Evolutionary conservation across 2,329 filamentous ascomycete species (phyloP), one percentile per base, ranked within the genome.

Genomic region (Paraphaeosphaeria minitans): DNA sequence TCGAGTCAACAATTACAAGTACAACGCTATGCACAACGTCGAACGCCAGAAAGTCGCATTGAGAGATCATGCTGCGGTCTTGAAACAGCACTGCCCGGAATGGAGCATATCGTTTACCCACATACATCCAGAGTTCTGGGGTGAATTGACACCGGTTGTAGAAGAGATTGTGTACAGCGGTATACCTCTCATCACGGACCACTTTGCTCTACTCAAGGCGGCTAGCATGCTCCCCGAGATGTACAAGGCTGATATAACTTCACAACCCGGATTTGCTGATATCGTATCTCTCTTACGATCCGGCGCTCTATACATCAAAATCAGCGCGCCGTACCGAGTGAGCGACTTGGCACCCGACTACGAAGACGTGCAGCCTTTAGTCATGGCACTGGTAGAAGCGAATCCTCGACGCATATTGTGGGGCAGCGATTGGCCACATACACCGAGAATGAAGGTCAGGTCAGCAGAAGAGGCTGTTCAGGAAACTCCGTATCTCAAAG

Each of bases 381-480:
- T 77, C 0, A 53, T 67, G 10, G 72, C 69, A 0, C 63, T 76
- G 37, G 63, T 78, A 1, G 62, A 74, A 47, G 72, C 71, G 4
- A 77, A 78, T 48, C 71, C 72, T 10, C 53, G 62, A 21, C 68
- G 64, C 4, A 56, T 78, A 10, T 35, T 78, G 1, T 79, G 75
- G 75, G 76, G 77, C 2, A 79, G 76, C 59, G 77, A 79, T 46
- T 79, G 71, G 72, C 75, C 76, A 1, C 76, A 78, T 57, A 77
- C 75, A 1, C 75, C 76, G 0, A 65, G 72, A 16, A 78, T 78
- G 76, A 77, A 73, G 52, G 69, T 76, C 1, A 71, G 76, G 0
- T 71, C 57, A 5, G 65, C 58, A 5, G 71, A 77, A 48, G 75
- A 75, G 33, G 76, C 74, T 1, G 54, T 78, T 55, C 63, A 58